Evolutionary conservation across 2,329 filamentous ascomycete species (phyloP).

Genomic region (Aspergillus tamarii): DNA sequence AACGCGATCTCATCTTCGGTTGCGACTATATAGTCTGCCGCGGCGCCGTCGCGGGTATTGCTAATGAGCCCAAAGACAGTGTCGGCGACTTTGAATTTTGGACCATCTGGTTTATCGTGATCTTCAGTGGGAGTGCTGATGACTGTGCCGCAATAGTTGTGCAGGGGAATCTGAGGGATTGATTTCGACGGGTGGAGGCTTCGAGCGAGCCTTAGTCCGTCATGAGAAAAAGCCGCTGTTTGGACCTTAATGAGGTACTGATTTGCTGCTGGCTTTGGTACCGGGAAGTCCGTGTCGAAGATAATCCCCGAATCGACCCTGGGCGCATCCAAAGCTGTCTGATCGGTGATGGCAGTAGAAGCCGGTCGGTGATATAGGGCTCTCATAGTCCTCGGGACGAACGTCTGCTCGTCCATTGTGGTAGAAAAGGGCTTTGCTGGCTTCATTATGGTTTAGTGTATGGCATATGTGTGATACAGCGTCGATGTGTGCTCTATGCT

Average conservation of each 20-base stretch:
- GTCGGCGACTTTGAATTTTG: conserved; percentile 46
- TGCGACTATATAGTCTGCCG: conserved; percentile 45
- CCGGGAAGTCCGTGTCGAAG: conserved; percentile 41
- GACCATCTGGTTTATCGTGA: conserved; percentile 32
- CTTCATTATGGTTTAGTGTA: conserved; percentile 15
- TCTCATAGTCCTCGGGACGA: conserved; percentile 41
- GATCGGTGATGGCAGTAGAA: conserved; percentile 20
- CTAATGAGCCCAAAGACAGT: conserved; percentile 44
- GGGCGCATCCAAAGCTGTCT: conserved; percentile 14
- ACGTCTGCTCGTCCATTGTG: conserved; percentile 40
- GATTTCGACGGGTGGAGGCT: conserved; percentile 32
- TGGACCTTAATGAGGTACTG: conserved; percentile 47
- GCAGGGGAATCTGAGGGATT: conserved; percentile 42
- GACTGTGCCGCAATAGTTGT: conserved; percentile 46
- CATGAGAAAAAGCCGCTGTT: conserved; percentile 43
- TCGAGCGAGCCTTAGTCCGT: conserved; percentile 36
- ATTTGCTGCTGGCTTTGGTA: conserved; percentile 36
- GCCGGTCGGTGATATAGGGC: conserved; percentile 41
- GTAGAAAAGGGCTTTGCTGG: conserved; percentile 28
- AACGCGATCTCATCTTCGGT: conserved; percentile 42
- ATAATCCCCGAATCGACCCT: conserved; percentile 32
- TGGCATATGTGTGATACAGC: neutral
- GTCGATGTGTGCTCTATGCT: neutral
- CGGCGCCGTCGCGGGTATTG: conserved; percentile 43
- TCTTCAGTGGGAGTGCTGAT: conserved; percentile 39